Evolutionary conservation across 495 filamentous ascomycete species (phyloP).

Genomic region (Hypomontagnella monticulosa): DNA sequence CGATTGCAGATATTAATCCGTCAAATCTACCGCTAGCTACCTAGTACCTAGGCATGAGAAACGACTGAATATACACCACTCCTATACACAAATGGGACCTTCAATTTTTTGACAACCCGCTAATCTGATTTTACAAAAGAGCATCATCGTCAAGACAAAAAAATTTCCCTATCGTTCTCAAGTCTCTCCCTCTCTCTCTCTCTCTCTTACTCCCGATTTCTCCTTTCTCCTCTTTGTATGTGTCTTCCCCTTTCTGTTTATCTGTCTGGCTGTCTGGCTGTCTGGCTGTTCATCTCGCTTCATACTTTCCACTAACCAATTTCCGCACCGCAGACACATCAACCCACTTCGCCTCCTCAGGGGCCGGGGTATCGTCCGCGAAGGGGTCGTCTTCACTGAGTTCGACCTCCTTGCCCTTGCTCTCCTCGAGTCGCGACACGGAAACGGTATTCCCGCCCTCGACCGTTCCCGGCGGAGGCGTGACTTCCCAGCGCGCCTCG

Average conservation of each 20-base stretch:
- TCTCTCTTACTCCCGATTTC: background rate
- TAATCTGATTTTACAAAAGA: conserved; percentile 43
- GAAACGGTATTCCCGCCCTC: conserved; percentile 69
- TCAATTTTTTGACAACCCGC: conserved; percentile 40
- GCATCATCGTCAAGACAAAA: conserved; percentile 37
- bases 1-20: too few relatives aligned
- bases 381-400: conserved; percentile 49
- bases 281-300: conserved; percentile 56
- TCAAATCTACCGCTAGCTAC: too few relatives aligned
- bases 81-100: conserved; percentile 41
- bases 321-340: conserved; percentile 76
- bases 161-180: conserved; percentile 21
- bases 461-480: conserved; percentile 41
- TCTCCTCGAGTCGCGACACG: conserved; percentile 60
- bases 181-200: background rate
- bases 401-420: conserved; percentile 52
- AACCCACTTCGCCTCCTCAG: conserved; percentile 69
- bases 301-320: conserved; percentile 82
- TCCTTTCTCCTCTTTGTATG: background rate
- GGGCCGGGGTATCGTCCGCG: conserved; percentile 54
- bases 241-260: background rate
- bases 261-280: too few relatives aligned
- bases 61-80: background rate
- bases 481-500: conserved; percentile 84
- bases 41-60: background rate